Conservation (phyloP, 768 basidiomycete genomes). For the Tulasnella sp. region DNA sequence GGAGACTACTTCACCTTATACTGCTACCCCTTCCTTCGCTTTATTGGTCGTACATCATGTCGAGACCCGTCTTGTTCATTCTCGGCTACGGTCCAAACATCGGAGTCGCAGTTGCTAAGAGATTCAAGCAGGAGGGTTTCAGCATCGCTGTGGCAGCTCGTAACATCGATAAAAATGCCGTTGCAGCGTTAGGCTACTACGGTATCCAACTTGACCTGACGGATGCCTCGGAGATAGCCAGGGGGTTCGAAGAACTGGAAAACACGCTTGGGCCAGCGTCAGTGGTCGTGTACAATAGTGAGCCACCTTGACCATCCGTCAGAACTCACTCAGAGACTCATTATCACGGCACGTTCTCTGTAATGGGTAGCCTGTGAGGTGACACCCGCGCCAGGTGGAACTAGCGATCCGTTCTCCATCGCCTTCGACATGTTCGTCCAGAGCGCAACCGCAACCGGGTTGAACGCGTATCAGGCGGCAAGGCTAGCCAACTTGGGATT, state of each 20-base stretch:
- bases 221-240: not conserved
- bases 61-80: constrained; percentile 2
- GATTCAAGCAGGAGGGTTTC: not conserved
- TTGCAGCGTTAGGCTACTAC: not conserved
- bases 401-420: not conserved
- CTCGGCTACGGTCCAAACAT: constrained; percentile 4
- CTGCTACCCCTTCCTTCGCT: no score
- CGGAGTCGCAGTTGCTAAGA: no score
- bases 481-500: not conserved
- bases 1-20: no score
- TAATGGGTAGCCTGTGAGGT: no score
- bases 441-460: not conserved
- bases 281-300: not conserved
- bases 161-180: not conserved
- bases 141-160: not conserved
- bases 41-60: not conserved
- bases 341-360: no score
- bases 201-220: not conserved
- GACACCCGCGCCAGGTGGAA: not conserved
- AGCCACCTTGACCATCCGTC: not conserved
- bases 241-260: not conserved
- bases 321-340: no score
- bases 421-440: not conserved
- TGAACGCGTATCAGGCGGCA: constrained; percentile 1
- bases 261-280: not conserved